phyloP scores from a whole-genome alignment of 257 asterid species.

The Lycium ferocissimum region DNA sequence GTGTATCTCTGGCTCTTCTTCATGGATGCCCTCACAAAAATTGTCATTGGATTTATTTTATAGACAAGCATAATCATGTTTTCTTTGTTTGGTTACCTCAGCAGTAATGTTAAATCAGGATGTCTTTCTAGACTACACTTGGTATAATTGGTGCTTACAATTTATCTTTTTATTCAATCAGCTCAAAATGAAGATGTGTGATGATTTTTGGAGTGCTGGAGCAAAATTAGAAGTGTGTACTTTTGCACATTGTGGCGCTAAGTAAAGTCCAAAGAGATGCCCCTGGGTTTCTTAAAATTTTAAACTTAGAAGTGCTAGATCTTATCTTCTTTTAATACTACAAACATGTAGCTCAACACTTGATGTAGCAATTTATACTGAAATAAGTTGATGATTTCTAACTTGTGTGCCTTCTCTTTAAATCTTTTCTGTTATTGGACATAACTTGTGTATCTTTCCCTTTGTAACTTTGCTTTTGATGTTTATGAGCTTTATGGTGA shows the following conservation, averaged over 20 bases:
- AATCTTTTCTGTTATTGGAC: neutral
- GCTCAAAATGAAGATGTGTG: conserved; percentile 90
- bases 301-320: conserved; percentile 34
- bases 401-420: neutral
- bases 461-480: neutral
- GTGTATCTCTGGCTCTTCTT: conserved; percentile 12
- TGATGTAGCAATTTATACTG: neutral
- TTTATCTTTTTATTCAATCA: conserved; percentile 58
- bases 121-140: conserved; percentile 10
- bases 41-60: neutral
- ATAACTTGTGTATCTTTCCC: neutral
- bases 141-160: conserved; percentile 44
- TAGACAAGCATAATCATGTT: neutral
- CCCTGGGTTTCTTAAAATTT: conserved; percentile 36
- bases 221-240: conserved; percentile 42
- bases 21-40: neutral
- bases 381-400: neutral
- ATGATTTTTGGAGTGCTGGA: conserved; percentile 62
- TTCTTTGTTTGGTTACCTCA: neutral
- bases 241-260: conserved; percentile 41
- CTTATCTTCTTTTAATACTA: neutral
- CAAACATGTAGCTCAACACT: neutral
- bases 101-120: neutral
- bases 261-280: conserved; percentile 44
- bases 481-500: conserved; percentile 8